phyloP scores from a whole-genome alignment of 257 asterid species.

The Solanum acaule region DNA sequence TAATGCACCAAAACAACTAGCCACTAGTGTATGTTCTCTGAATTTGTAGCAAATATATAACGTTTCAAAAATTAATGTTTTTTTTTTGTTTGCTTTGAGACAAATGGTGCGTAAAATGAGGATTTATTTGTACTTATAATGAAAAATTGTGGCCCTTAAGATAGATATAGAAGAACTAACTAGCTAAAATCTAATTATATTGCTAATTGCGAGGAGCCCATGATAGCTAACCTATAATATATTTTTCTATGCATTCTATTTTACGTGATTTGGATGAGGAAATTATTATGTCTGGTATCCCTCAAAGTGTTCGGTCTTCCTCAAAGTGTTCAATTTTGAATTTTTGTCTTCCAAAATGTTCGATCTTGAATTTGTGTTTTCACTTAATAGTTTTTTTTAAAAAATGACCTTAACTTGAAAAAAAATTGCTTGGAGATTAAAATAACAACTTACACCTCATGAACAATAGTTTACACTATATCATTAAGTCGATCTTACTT shows the following conservation, averaged over 20 bases:
- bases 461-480: not conserved
- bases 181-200: not conserved
- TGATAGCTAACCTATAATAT: not conserved
- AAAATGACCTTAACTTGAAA: too few relatives aligned
- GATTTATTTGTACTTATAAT: not conserved
- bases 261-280: not conserved
- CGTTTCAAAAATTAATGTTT: not conserved
- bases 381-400: too few relatives aligned
- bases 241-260: not conserved
- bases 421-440: too few relatives aligned
- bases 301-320: too few relatives aligned
- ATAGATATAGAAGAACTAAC: not conserved
- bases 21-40: not conserved
- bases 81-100: not conserved
- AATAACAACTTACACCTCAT: not conserved
- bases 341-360: too few relatives aligned
- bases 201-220: not conserved
- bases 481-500: not conserved
- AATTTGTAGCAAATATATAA: not conserved
- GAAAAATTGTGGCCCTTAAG: not conserved
- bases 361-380: too few relatives aligned
- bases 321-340: too few relatives aligned
- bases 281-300: not conserved
- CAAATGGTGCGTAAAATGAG: not conserved
- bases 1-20: not conserved